These are phyloP conservation scores for Aureobasidium sp. DNA, from an alignment of 2,329 filamentous ascomycete species.

Conservation along the genomic window DNA sequence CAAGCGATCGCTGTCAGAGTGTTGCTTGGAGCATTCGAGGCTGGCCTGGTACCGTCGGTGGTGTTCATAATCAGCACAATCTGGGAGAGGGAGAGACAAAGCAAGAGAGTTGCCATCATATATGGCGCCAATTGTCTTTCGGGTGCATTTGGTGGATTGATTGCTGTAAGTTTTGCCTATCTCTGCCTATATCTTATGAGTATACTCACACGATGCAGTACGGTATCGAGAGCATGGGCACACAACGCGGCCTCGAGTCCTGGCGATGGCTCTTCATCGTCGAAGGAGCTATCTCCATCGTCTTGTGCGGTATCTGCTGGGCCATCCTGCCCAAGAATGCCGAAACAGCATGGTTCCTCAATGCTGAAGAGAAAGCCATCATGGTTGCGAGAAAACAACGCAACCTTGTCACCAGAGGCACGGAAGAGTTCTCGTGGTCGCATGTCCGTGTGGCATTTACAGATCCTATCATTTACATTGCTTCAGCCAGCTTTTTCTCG, in stretches of 20 bases:
- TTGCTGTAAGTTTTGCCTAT: slow-evolving; percentile 12
- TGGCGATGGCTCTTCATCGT: slow-evolving; percentile 19
- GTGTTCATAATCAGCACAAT: slow-evolving; percentile 24
- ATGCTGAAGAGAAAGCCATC: slow-evolving; percentile 14
- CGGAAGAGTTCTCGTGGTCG: slow-evolving; percentile 24
- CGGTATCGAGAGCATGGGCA: slow-evolving; percentile 23
- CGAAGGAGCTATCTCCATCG: slow-evolving; percentile 12
- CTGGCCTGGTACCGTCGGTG: slow-evolving; percentile 22
- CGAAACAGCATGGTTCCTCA: slow-evolving; percentile 24
- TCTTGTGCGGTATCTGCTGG: slow-evolving; percentile 15
- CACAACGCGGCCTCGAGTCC: slow-evolving; percentile 18
- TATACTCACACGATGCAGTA: slow-evolving; percentile 2
- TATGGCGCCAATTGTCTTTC: slow-evolving; percentile 19
- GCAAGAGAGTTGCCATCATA: slow-evolving; percentile 23
- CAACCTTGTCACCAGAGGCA: slow-evolving; percentile 23
- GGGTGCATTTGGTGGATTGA: slow-evolving; percentile 22
- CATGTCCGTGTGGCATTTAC: slow-evolving; percentile 24
- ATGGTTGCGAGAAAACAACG: slow-evolving; percentile 23
- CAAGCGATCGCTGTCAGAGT: slow-evolving; percentile 24
- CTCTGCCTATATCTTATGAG: background rate
- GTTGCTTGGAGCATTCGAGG: slow-evolving; percentile 22
- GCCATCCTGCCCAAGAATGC: slow-evolving; percentile 19
- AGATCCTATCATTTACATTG: slow-evolving; percentile 25
- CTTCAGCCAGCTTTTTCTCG: slow-evolving; percentile 26
- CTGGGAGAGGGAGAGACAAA: slow-evolving; percentile 19